Base-by-base conservation (phyloP, 139 green algal species). In the Chlorella sp. region DNA sequence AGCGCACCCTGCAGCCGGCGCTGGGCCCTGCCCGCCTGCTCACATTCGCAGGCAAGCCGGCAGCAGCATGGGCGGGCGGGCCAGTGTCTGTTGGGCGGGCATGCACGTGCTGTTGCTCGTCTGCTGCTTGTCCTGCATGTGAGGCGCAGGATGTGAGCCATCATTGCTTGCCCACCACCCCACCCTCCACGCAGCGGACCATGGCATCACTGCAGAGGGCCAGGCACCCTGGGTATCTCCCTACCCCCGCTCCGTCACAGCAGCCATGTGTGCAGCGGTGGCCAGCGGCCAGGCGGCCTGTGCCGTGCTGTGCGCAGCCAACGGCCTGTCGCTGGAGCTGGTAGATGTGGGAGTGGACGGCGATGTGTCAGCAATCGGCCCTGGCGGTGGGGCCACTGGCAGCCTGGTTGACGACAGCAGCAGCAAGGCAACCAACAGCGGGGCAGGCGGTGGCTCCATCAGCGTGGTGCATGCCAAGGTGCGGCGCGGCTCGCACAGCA, bases 271-370 rank as follows among this genome's bases (percentile, higher is more conserved):
- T 69, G 40, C 43, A 0, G 85, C 84, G 0, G 84, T 92, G 6
- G 87, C 73, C 1, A 41, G 28, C 22, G 89, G 89, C 67, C 74
- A 82, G 46, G 85, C 87, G 1, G 89, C 88, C 60, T 87, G 81
- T 46, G 80, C 76, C 14, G 88, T 90, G 60, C 86, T 92, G 81
- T 87, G 76, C 22, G 65, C 58, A 7, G 48, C 75, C 40, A 85
- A 86, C n/a, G 69, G 38, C 38, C 44, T 60, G 9, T 43, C 67
- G 22, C 69, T 92, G 14, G 26, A 82, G 30, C 17, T 89, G 7
- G 70, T 89, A 17, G 87, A 92, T 56, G 89, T 92, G 43, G 89
- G 89, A 0, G 41, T 92, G 14, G 87, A 87, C 26, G 77, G 48
- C 19, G 80, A 88, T 22, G 44, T 83, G 26, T 51, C 73, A 20